Conservation (phyloP, 2,329 filamentous ascomycete species). For the Cladorrhinum sp. region DNA sequence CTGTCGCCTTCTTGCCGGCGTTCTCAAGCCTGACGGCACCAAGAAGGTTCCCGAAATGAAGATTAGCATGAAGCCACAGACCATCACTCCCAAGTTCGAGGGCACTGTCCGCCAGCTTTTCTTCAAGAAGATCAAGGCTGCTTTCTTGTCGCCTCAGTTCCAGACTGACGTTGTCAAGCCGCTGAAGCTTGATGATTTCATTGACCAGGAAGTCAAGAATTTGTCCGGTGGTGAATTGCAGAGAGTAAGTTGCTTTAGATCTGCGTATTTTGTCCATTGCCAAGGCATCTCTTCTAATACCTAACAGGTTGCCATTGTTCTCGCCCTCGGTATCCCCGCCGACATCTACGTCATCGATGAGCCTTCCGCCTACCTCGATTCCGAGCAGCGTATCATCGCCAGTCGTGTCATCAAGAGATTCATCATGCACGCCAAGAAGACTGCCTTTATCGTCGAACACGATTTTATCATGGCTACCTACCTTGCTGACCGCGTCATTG, state of each 20-base stretch:
- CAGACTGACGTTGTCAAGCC: slow-evolving; percentile 99
- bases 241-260: slow-evolving; percentile 58
- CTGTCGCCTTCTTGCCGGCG: slow-evolving; percentile 92
- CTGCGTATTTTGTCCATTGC: not conserved
- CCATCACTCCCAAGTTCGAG: slow-evolving; percentile 96
- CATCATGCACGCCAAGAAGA: slow-evolving; percentile 99
- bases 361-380: slow-evolving; percentile 95
- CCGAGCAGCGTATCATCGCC: slow-evolving; percentile 97
- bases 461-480: slow-evolving; percentile 92
- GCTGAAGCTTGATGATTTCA: slow-evolving; percentile 98
- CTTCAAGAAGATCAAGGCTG: slow-evolving; percentile 99
- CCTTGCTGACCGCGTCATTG: slow-evolving; percentile 88
- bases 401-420: slow-evolving; percentile 98
- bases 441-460: slow-evolving; percentile 98
- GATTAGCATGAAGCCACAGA: slow-evolving; percentile 99
- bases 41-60: slow-evolving; percentile 85
- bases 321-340: slow-evolving; percentile 91
- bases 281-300: slow-evolving; percentile 10
- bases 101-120: slow-evolving; percentile 96
- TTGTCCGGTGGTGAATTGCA: slow-evolving; percentile 99
- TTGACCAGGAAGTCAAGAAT: slow-evolving; percentile 99
- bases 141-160: slow-evolving; percentile 96
- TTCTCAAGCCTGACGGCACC: slow-evolving; percentile 81
- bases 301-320: slow-evolving; percentile 61
- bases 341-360: slow-evolving; percentile 99